These are phyloP conservation scores for Davidsoniella virescens DNA, from an alignment of 2,329 filamentous ascomycete species.

Conservation along the genomic window DNA sequence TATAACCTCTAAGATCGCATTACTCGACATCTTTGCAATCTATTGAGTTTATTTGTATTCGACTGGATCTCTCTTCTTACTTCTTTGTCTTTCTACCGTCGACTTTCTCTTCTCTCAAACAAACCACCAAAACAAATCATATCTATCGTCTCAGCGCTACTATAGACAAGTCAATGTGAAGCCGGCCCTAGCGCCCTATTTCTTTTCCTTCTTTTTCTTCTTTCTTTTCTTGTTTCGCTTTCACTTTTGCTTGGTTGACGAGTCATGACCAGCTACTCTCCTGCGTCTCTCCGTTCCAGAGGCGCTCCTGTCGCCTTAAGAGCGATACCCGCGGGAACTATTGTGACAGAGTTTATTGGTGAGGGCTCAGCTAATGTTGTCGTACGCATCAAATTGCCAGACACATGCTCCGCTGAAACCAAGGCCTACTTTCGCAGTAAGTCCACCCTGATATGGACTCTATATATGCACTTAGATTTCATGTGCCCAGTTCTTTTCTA, in stretches of 20 bases:
- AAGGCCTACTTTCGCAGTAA: constrained; percentile 21
- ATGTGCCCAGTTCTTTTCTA: not conserved
- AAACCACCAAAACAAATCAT: too few species aligned
- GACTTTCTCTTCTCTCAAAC: too few species aligned
- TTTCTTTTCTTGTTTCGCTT: not conserved
- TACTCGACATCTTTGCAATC: too few species aligned
- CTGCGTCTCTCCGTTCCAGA: not conserved
- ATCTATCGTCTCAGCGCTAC: too few species aligned
- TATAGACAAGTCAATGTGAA: too few species aligned
- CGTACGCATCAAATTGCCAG: constrained; percentile 38
- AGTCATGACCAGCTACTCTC: not conserved
- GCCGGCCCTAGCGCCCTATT: too few species aligned
- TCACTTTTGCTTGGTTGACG: not conserved
- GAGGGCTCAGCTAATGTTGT: constrained; percentile 69
- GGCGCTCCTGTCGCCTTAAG: not conserved
- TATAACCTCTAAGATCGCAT: not conserved
- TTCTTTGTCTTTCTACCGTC: not conserved
- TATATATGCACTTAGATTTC: not conserved
- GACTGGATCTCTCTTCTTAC: too few species aligned
- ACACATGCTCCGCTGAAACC: constrained; percentile 18
- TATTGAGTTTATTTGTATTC: too few species aligned
- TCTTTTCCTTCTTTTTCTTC: not conserved
- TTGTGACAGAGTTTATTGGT: constrained; percentile 26
- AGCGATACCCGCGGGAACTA: constrained; percentile 10
- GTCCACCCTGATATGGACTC: constrained; percentile 14